Evolutionary conservation across 1,139 yeast species (phyloP).

Genomic region (Groenewaldozyma auringiensis): DNA sequence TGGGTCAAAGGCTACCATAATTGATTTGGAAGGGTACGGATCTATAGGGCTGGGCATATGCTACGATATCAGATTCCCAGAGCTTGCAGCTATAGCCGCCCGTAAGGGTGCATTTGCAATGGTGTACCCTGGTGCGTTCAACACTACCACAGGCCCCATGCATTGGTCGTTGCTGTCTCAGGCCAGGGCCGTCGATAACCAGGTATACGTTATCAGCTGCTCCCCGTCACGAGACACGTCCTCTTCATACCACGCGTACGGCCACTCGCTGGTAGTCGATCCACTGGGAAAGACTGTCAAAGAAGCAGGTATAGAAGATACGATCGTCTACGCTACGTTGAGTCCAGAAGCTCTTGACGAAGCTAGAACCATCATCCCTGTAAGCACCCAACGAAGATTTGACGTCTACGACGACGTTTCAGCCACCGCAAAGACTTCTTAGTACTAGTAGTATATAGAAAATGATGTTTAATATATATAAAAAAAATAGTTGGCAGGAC

Average conservation of each 20-base stretch:
- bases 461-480: no score
- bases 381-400: slow-evolving; percentile 70
- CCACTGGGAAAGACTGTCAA: slow-evolving; percentile 75
- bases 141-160: slow-evolving; percentile 90
- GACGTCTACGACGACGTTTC: slow-evolving; percentile 74
- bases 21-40: slow-evolving; percentile 62
- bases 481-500: no score
- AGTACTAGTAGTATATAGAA: not conserved
- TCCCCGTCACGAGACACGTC: slow-evolving; percentile 80
- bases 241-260: slow-evolving; percentile 80
- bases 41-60: slow-evolving; percentile 85
- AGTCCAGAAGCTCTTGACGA: slow-evolving; percentile 55
- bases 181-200: slow-evolving; percentile 85
- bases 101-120: slow-evolving; percentile 74
- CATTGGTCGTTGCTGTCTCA: slow-evolving; percentile 89
- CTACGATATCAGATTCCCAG: slow-evolving; percentile 89
- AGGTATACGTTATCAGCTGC: slow-evolving; percentile 68
- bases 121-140: slow-evolving; percentile 94
- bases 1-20: slow-evolving; percentile 74
- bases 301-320: slow-evolving; percentile 84
- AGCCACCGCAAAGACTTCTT: slow-evolving; percentile 30
- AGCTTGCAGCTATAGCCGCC: slow-evolving; percentile 73
- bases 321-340: slow-evolving; percentile 69
- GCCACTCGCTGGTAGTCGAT: slow-evolving; percentile 81
- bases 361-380: slow-evolving; percentile 69